phyloP scores from a whole-genome alignment of 2,329 filamentous ascomycete genomes.

The Alternaria arborescens region DNA sequence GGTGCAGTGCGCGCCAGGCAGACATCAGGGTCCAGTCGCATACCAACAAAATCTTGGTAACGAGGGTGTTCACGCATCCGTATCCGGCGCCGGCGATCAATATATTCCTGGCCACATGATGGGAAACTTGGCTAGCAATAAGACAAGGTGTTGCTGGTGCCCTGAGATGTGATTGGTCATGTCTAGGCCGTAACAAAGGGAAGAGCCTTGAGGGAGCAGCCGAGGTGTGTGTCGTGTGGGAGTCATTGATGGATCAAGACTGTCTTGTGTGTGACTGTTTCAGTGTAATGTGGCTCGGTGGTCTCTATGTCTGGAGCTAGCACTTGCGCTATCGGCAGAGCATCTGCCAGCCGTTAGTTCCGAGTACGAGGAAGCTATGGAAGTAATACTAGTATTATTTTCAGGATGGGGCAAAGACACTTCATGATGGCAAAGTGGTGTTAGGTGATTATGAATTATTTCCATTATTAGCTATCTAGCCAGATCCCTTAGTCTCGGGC shows the following conservation, averaged over 20 bases:
- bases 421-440: conserved; percentile 26
- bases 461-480: conserved; percentile 22
- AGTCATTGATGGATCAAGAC: conserved; percentile 1
- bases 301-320: background rate
- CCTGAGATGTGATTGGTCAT: conserved; percentile 11
- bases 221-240: conserved; percentile 7
- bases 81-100: conserved; percentile 19
- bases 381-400: conserved; percentile 1
- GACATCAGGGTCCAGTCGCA: conserved; percentile 12
- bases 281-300: conserved; percentile 5
- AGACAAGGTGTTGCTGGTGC: conserved; percentile 9
- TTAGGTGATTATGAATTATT: conserved; percentile 6
- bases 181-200: conserved; percentile 20
- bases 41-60: background rate
- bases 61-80: conserved; percentile 12
- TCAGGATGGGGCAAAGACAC: conserved; percentile 21
- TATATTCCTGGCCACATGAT: conserved; percentile 30
- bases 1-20: conserved; percentile 3
- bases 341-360: background rate
- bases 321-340: background rate
- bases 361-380: background rate
- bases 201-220: conserved; percentile 13
- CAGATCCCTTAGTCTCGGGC: conserved; percentile 6
- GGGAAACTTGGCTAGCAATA: conserved; percentile 13
- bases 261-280: conserved; percentile 26